phyloP scores from a whole-genome alignment of 1,284 basidiomycete genomes.

The Ustilago trichophora region DNA sequence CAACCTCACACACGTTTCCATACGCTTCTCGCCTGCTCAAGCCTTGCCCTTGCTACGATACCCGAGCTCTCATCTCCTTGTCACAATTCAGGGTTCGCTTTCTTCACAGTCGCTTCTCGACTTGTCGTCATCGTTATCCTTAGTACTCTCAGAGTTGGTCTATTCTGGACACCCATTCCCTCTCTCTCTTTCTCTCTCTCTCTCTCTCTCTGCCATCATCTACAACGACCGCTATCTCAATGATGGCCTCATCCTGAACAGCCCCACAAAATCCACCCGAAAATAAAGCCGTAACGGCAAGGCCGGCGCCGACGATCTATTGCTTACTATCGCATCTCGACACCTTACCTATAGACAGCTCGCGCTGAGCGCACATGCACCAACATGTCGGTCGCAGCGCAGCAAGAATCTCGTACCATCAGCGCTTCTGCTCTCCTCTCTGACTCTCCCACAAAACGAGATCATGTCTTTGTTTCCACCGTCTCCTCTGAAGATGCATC shows the following conservation, averaged over 20 bases:
- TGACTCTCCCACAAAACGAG: slow-evolving; percentile 13
- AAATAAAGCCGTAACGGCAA: too few species aligned
- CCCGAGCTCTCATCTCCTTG: not conserved
- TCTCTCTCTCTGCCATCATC: too few species aligned
- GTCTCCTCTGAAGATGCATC: slow-evolving; percentile 8
- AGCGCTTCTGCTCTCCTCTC: not conserved
- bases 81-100: not conserved
- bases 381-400: slow-evolving; percentile 16
- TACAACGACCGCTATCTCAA: too few species aligned
- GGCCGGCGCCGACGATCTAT: too few species aligned
- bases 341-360: not conserved
- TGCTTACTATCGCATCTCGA: too few species aligned
- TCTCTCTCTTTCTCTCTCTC: not conserved
- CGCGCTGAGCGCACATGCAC: not conserved
- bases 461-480: slow-evolving; percentile 7
- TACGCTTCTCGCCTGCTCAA: not conserved
- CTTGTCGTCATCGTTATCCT: not conserved
- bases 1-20: not conserved
- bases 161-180: too few species aligned
- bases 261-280: too few species aligned
- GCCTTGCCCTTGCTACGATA: not conserved
- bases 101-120: not conserved
- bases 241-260: too few species aligned
- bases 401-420: not conserved
- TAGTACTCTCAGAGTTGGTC: not conserved